phyloP scores from a whole-genome alignment of 2,329 filamentous ascomycete species.

The Fusarium marasasianum region DNA sequence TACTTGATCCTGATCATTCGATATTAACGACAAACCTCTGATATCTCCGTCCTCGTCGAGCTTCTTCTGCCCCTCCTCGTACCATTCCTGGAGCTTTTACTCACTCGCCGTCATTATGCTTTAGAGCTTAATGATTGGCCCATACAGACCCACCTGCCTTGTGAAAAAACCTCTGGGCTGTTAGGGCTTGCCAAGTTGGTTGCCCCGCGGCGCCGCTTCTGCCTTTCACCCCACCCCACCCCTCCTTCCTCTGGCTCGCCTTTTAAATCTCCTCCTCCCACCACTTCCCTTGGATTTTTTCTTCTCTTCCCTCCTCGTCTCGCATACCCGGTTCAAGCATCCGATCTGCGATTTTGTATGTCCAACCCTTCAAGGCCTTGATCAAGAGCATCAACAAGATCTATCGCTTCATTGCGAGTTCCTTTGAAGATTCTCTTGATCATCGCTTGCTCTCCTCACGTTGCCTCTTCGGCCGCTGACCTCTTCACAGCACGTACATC shows the following conservation, averaged over 20 bases:
- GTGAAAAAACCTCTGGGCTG: constrained; percentile 44
- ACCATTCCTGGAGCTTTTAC: constrained; percentile 32
- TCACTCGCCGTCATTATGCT: constrained; percentile 17
- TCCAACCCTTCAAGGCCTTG: constrained; percentile 25
- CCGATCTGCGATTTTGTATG: constrained; percentile 55
- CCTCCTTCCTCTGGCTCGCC: constrained; percentile 45
- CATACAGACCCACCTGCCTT: neutral
- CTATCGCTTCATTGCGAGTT: constrained; percentile 4
- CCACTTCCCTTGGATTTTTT: constrained; percentile 49
- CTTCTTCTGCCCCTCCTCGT: constrained; percentile 26
- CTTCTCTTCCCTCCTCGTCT: constrained; percentile 53
- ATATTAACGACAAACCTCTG: neutral
- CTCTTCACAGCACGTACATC: constrained; percentile 36
- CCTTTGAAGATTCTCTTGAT: constrained; percentile 7
- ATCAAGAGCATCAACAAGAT: constrained; percentile 17
- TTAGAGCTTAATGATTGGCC: constrained; percentile 33
- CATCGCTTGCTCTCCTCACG: neutral
- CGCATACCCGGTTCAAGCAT: constrained; percentile 58
- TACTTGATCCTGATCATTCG: neutral
- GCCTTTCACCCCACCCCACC: constrained; percentile 41
- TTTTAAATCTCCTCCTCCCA: constrained; percentile 54
- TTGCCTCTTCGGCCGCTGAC: constrained; percentile 28
- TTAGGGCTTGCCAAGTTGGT: constrained; percentile 49
- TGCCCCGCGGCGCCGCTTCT: constrained; percentile 49
- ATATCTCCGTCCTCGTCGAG: constrained; percentile 12